phyloP scores from a whole-genome alignment of 306 rosid genomes.

The Inga oerstediana region DNA sequence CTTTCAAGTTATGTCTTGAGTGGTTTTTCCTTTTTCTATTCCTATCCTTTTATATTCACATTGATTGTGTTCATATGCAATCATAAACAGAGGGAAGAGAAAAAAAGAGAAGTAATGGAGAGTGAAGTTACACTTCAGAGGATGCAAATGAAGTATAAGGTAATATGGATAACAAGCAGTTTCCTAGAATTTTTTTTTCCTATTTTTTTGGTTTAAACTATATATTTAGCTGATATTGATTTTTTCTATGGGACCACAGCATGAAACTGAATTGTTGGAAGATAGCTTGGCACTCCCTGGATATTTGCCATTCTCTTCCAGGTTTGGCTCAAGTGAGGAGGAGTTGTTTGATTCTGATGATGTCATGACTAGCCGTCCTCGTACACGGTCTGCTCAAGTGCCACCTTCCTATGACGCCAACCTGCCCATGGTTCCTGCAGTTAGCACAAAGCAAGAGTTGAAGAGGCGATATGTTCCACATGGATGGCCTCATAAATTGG shows the following conservation, averaged over 20 bases:
- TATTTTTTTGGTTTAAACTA: neutral
- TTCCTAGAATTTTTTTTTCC: neutral
- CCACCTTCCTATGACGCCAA: conserved; percentile 57
- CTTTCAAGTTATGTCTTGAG: neutral
- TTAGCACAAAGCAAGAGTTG: conserved; percentile 67
- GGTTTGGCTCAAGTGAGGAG: conserved; percentile 52
- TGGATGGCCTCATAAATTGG: conserved; percentile 98
- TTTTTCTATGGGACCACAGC: conserved; percentile 28
- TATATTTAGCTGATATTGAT: neutral
- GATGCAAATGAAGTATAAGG: conserved; percentile 96
- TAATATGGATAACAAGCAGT: conserved; percentile 25
- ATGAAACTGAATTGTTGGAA: conserved; percentile 36
- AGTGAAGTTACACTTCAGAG: conserved; percentile 89
- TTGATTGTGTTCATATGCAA: conserved; percentile 22
- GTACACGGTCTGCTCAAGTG: conserved; percentile 49
- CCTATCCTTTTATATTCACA: conserved; percentile 19
- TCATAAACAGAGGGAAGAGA: conserved; percentile 86
- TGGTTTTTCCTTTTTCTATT: neutral
- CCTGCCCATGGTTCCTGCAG: conserved; percentile 56
- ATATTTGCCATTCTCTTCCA: conserved; percentile 22
- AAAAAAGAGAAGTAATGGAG: conserved; percentile 87
- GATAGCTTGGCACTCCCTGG: conserved; percentile 35
- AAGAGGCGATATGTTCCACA: conserved; percentile 70
- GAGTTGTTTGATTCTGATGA: conserved; percentile 88
- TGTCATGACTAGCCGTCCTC: conserved; percentile 61